Percentiles rank a stretch among this genome's conserved stretches.
phyloP scores from a whole-genome alignment of 2,329 filamentous ascomycete genomes.

The Ophiocordyceps robertsii region DNA sequence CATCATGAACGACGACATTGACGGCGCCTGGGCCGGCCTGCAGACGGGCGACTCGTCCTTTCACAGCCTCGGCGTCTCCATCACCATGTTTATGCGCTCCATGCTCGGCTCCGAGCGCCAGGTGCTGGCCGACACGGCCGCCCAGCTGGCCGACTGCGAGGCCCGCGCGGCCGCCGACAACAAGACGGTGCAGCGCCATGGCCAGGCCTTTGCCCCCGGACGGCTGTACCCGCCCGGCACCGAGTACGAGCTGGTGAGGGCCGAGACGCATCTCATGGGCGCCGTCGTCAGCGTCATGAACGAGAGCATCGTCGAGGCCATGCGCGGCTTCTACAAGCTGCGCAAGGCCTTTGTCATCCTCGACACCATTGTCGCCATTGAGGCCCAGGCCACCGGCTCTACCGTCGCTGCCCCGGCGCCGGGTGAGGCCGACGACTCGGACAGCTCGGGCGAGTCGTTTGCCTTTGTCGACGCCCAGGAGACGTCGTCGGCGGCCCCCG shows the following conservation, averaged over 20 bases:
- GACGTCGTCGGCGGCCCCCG: slow-evolving; percentile 25
- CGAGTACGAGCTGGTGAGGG: slow-evolving; percentile 74
- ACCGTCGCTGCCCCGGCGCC: no score
- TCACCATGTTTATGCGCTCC: slow-evolving; percentile 74
- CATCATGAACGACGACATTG: slow-evolving; percentile 85
- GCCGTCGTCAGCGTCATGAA: slow-evolving; percentile 82
- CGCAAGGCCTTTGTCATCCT: slow-evolving; percentile 78
- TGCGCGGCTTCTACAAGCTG: slow-evolving; percentile 87
- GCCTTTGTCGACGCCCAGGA: slow-evolving; percentile 43
- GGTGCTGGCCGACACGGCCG: slow-evolving; percentile 70
- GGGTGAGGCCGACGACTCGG: neutral
- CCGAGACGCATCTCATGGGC: slow-evolving; percentile 77
- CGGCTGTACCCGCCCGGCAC: slow-evolving; percentile 67
- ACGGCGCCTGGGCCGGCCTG: slow-evolving; percentile 63
- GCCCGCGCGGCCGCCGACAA: slow-evolving; percentile 62
- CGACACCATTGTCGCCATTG: slow-evolving; percentile 63
- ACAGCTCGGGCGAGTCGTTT: slow-evolving; percentile 8
- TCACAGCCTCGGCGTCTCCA: slow-evolving; percentile 69
- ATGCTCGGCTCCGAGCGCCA: slow-evolving; percentile 87
- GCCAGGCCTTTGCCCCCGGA: slow-evolving; percentile 18
- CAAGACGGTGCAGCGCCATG: slow-evolving; percentile 57
- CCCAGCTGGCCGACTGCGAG: slow-evolving; percentile 62
- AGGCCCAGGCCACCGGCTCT: slow-evolving; percentile 36
- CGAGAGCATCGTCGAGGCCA: slow-evolving; percentile 80
- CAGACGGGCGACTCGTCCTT: slow-evolving; percentile 69